A percentile compares a stretch with the other conserved stretches of the same genome.
Evolutionary conservation across 75 land plant genomes (phyloP).

Genomic region (Pseudotsuga menziesii): DNA sequence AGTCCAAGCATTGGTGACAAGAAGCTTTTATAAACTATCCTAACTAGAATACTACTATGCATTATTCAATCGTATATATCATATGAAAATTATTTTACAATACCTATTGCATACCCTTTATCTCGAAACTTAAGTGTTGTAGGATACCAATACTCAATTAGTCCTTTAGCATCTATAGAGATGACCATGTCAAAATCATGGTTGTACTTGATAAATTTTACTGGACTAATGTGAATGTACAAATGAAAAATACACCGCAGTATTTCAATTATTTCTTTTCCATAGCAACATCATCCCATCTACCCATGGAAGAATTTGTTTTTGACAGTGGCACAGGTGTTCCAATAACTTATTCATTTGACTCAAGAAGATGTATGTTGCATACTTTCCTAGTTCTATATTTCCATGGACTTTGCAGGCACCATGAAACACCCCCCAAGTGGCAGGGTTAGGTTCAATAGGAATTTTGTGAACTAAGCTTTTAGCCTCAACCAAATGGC

Average conservation of each 20-base stretch:
- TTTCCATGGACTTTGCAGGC: too few species aligned
- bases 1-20: neutral
- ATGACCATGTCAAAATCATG: conserved; percentile 65
- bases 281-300: too few species aligned
- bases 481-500: too few species aligned
- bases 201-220: conserved; percentile 80
- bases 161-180: conserved; percentile 66
- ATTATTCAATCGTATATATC: neutral
- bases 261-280: too few species aligned
- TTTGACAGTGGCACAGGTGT: too few species aligned
- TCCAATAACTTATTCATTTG: too few species aligned
- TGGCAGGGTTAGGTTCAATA: too few species aligned
- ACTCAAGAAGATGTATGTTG: too few species aligned
- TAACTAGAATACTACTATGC: neutral
- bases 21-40: neutral
- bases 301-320: too few species aligned
- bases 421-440: too few species aligned
- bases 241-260: neutral
- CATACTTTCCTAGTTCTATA: too few species aligned
- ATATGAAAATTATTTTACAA: neutral
- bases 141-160: conserved; percentile 91
- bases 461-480: too few species aligned
- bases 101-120: conserved; percentile 39
- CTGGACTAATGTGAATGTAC: conserved; percentile 73
- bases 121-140: conserved; percentile 71